Percentiles rank a stretch among this genome's conserved stretches.
Evolutionary conservation across 371 early-diverging fungal species (phyloP).

Genomic region (Gilbertella persicaria): DNA sequence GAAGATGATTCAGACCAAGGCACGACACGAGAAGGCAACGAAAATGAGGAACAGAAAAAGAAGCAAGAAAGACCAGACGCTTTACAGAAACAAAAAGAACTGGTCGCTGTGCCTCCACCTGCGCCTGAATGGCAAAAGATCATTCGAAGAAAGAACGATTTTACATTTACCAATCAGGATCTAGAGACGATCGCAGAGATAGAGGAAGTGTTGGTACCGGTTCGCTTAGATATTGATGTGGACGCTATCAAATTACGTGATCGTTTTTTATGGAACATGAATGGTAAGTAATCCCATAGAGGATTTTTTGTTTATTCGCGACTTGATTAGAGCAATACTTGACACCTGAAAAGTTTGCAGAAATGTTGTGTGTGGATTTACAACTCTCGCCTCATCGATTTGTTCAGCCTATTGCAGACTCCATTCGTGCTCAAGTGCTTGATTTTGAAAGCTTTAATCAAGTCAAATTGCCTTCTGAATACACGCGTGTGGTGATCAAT

Average conservation of each 20-base stretch:
- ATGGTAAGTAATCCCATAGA: slow-evolving; percentile 40
- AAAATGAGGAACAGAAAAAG: slow-evolving; percentile 7
- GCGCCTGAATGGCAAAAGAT: slow-evolving; percentile 21
- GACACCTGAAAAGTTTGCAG: slow-evolving; percentile 92
- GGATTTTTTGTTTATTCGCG: not conserved
- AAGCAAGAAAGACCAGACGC: slow-evolving; percentile 1
- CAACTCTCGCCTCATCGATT: slow-evolving; percentile 59
- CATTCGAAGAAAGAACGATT: slow-evolving; percentile 39
- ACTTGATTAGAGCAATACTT: slow-evolving; percentile 65
- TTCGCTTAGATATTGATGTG: slow-evolving; percentile 80
- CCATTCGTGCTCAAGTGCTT: slow-evolving; percentile 68
- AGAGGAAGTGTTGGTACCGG: slow-evolving; percentile 71
- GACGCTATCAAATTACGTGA: slow-evolving; percentile 77
- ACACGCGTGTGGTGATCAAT: slow-evolving; percentile 48
- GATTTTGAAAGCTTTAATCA: slow-evolving; percentile 51
- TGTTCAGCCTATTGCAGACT: slow-evolving; percentile 73
- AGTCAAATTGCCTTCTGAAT: slow-evolving; percentile 30
- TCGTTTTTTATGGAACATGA: slow-evolving; percentile 83
- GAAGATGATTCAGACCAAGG: slow-evolving; percentile 32
- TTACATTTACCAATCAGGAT: slow-evolving; percentile 21
- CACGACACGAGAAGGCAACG: slow-evolving; percentile 9
- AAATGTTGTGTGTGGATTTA: slow-evolving; percentile 85
- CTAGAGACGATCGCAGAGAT: slow-evolving; percentile 61
- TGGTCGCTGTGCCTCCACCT: not conserved
- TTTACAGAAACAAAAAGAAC: slow-evolving; percentile 7